phyloP scores from a whole-genome alignment of 106 monocot species.

The Apostasia ramifera region DNA sequence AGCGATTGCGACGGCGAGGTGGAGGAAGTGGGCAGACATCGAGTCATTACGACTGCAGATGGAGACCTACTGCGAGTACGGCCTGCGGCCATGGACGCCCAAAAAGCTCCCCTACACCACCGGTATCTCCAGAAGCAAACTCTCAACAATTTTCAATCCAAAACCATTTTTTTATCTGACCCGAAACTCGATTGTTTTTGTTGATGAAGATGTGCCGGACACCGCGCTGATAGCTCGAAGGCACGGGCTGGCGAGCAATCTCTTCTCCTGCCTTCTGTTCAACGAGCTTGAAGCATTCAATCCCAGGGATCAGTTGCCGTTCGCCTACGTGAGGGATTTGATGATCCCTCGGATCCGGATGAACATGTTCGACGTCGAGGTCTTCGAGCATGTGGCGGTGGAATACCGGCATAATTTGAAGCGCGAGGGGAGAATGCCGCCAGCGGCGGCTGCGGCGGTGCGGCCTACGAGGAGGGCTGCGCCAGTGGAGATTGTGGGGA shows the following conservation, averaged over 20 bases:
- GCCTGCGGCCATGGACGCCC: slow-evolving; percentile 74
- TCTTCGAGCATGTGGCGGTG: slow-evolving; percentile 64
- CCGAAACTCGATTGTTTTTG: neutral
- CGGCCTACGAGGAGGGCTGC: slow-evolving; percentile 24
- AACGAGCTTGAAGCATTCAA: slow-evolving; percentile 94
- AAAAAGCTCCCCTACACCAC: slow-evolving; percentile 68
- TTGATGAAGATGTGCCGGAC: slow-evolving; percentile 77
- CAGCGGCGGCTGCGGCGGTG: too few relatives aligned
- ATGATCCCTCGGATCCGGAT: slow-evolving; percentile 61
- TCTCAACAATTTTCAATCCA: neutral
- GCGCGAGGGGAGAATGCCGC: neutral
- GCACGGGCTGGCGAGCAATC: slow-evolving; percentile 38
- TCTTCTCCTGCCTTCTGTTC: slow-evolving; percentile 91
- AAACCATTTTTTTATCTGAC: neutral
- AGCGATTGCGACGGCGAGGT: slow-evolving; percentile 81
- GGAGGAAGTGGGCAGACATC: slow-evolving; percentile 69
- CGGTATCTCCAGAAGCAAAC: slow-evolving; percentile 19
- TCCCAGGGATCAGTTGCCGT: slow-evolving; percentile 84
- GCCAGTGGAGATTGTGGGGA: slow-evolving; percentile 27
- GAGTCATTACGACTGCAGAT: slow-evolving; percentile 63
- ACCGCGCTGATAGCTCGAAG: slow-evolving; percentile 73
- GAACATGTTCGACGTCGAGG: slow-evolving; percentile 72
- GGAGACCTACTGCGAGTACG: slow-evolving; percentile 78
- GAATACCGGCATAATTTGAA: slow-evolving; percentile 86
- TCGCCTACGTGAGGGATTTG: slow-evolving; percentile 81